Base-by-base conservation (phyloP, 257 asterid species). In the Jacaranda copaia region DNA sequence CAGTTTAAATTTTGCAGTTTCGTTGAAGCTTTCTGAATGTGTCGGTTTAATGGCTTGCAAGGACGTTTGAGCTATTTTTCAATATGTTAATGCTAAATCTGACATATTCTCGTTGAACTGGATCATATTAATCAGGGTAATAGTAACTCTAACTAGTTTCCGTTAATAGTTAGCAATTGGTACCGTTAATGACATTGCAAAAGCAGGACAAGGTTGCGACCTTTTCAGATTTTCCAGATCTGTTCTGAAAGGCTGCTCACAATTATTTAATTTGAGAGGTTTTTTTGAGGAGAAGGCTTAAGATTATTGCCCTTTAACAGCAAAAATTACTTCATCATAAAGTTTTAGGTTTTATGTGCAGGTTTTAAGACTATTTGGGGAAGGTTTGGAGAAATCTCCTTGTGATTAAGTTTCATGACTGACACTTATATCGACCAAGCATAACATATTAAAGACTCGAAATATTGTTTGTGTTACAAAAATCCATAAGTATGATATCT, bases 101-200 rank as follows among this genome's bases (percentile, higher is more conserved):
- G 70, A 51, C 40, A 71, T 55, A 45, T 43, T 77, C 36, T 63
- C 1, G 61, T 71, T 80, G 61, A 67, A 36, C 61, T 71, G 72
- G 76, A 68, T 74, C 68, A 8, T 63, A 43, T 68, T 56, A 19
- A 56, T 57, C 18, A 10, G 60, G 36, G 38, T 8, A 38, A 6
- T 32, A 78, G 56, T 68, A 68, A 16, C 35, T 40, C 5, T 69
- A 43, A 5, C 76, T 66, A 38, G 52, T 60, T 63, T 6, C 32
- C 14, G 64, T 46, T 72, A 59, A 60, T 63, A 73, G 66, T 56
- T 52, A 13, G 75, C 39, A 12, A 66, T 19, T 25, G 20, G 72
- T 70, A 45, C 82, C 53, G 82, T 61, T 19, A 59, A 38, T 72
- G 73, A 20, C 56, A 45, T 70, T 70, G 75, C 57, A 9, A 70